These are phyloP conservation scores for Gloeostereum incarnatum DNA, from an alignment of 768 basidiomycete species.

Conservation along the genomic window DNA sequence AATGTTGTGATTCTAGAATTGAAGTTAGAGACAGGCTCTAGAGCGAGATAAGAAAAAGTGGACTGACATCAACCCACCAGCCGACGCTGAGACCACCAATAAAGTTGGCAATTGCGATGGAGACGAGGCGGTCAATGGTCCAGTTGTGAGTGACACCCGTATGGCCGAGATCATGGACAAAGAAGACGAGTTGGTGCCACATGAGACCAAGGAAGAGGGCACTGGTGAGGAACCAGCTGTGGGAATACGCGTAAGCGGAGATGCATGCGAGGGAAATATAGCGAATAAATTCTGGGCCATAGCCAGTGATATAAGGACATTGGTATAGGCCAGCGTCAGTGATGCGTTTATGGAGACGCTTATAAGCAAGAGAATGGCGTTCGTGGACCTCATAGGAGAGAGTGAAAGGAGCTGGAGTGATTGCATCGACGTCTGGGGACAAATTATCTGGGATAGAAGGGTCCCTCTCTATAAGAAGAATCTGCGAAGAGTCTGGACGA, in stretches of 20 bases:
- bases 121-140: constrained; percentile 69
- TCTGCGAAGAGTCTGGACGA: constrained; percentile 33
- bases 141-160: constrained; percentile 88
- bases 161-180: constrained; percentile 92
- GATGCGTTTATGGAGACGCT: constrained; percentile 65
- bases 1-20: constrained; percentile 77
- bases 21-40: background rate
- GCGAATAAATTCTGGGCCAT: constrained; percentile 81
- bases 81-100: constrained; percentile 91
- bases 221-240: constrained; percentile 61
- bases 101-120: constrained; percentile 74
- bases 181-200: constrained; percentile 95
- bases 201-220: constrained; percentile 79
- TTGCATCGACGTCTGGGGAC: constrained; percentile 31
- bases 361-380: constrained; percentile 71
- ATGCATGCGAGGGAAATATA: constrained; percentile 56
- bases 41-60: background rate
- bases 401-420: constrained; percentile 43
- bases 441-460: constrained; percentile 8
- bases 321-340: constrained; percentile 77
- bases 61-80: constrained; percentile 97
- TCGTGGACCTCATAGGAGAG: constrained; percentile 52
- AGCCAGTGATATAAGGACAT: constrained; percentile 77
- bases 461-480: constrained; percentile 49
- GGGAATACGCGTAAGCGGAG: constrained; percentile 52